A percentile compares a stretch with the other conserved stretches of the same genome.
Conservation (phyloP, 2,329 filamentous ascomycete genomes). For the Chaetomium sp. region DNA sequence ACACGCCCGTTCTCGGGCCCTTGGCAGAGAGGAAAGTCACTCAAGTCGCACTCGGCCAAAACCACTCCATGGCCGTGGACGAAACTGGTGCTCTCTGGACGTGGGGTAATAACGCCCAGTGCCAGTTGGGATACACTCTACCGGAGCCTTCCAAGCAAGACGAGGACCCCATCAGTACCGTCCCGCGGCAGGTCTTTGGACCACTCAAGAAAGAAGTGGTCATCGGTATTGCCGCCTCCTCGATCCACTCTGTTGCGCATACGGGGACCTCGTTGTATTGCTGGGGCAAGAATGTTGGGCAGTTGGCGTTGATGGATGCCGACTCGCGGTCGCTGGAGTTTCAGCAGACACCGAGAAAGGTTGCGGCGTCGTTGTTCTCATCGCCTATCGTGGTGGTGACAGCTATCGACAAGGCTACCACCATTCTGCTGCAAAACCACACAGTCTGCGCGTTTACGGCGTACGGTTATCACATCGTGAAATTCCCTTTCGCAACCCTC, state of each 20-base stretch:
- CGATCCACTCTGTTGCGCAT: conserved; percentile 85
- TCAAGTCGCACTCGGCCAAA: conserved; percentile 80
- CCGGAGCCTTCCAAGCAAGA: conserved; percentile 62
- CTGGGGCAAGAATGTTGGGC: conserved; percentile 92
- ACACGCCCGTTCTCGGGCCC: conserved; percentile 72
- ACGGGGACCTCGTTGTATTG: conserved; percentile 78
- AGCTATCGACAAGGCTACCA: conserved; percentile 85
- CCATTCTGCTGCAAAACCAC: conserved; percentile 75
- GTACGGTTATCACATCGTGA: conserved; percentile 88
- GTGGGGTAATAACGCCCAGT: conserved; percentile 84
- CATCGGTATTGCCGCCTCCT: conserved; percentile 77
- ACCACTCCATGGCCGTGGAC: conserved; percentile 81
- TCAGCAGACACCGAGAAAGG: conserved; percentile 76
- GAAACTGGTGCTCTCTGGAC: conserved; percentile 87
- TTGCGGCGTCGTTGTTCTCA: conserved; percentile 76
- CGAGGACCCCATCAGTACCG: conserved; percentile 74
- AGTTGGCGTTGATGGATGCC: conserved; percentile 89
- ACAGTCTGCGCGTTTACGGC: conserved; percentile 93
- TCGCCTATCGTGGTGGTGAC: conserved; percentile 70
- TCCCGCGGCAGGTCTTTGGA: conserved; percentile 85
- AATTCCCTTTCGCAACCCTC: conserved; percentile 67
- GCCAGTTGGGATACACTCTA: conserved; percentile 78
- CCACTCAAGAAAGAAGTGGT: conserved; percentile 80
- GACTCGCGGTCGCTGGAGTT: conserved; percentile 84
- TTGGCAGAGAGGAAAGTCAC: conserved; percentile 67